These are phyloP conservation scores for Dioscorea zingiberensis DNA, from an alignment of 106 monocot species.

Conservation along the genomic window DNA sequence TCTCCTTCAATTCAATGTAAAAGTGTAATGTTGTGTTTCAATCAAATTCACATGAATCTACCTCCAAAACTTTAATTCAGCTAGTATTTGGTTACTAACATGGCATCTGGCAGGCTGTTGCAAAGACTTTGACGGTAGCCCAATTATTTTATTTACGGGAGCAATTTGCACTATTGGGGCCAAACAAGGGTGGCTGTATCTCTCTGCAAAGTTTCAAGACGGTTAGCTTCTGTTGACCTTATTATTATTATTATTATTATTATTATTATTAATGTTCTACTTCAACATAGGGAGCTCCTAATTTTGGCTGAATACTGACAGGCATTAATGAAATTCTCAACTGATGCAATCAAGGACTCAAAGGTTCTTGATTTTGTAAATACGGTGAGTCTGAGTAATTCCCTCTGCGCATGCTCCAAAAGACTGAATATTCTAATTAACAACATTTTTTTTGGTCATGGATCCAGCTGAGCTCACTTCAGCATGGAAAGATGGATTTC, in stretches of 20 bases:
- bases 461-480: constrained; percentile 78
- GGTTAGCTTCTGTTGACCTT: constrained; percentile 22
- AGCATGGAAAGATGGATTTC: constrained; percentile 85
- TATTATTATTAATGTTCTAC: too few species aligned
- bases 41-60: too few species aligned
- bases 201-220: constrained; percentile 74
- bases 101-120: constrained; percentile 55
- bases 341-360: constrained; percentile 95
- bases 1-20: constrained; percentile 1
- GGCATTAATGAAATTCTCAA: constrained; percentile 72
- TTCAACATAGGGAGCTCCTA: not conserved
- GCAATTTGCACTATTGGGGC: constrained; percentile 74
- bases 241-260: too few species aligned
- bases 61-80: too few species aligned
- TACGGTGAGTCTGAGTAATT: constrained; percentile 27
- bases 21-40: too few species aligned
- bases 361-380: constrained; percentile 86
- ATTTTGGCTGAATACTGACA: constrained; percentile 10
- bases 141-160: constrained; percentile 73
- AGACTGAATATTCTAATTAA: not conserved
- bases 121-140: constrained; percentile 62
- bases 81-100: too few species aligned
- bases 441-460: not conserved
- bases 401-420: too few species aligned
- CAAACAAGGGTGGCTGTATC: constrained; percentile 84